Percentiles rank a stretch among this genome's conserved stretches.
Conservation (phyloP, 2,329 filamentous ascomycete genomes). For the Thelonectria rubi region DNA sequence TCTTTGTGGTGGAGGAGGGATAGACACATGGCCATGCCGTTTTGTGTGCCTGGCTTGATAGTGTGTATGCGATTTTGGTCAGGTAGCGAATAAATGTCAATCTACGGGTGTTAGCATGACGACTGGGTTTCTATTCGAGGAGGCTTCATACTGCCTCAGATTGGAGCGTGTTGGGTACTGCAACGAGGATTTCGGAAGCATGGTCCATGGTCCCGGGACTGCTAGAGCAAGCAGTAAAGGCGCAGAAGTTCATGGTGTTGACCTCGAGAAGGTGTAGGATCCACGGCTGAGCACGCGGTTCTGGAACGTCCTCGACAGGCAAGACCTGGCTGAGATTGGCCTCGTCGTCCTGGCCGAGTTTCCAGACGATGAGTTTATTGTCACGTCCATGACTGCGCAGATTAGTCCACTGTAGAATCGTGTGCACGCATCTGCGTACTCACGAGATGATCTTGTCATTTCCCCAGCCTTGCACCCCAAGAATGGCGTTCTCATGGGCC, state of each 20-base stretch:
- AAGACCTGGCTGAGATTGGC: slow-evolving; percentile 70
- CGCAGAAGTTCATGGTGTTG: slow-evolving; percentile 95
- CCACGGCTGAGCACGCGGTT: slow-evolving; percentile 74
- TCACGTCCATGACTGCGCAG: slow-evolving; percentile 83
- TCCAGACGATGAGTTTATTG: slow-evolving; percentile 87
- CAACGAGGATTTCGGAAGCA: slow-evolving; percentile 67
- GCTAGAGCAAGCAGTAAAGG: slow-evolving; percentile 72
- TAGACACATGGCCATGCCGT: slow-evolving; percentile 91
- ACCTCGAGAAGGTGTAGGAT: slow-evolving; percentile 84
- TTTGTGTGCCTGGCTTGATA: slow-evolving; percentile 58
- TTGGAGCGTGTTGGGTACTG: slow-evolving; percentile 80
- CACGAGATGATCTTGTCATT: slow-evolving; percentile 84
- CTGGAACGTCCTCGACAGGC: slow-evolving; percentile 70
- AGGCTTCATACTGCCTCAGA: slow-evolving; percentile 69
- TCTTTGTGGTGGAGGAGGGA: slow-evolving; percentile 62
- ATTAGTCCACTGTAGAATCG: not conserved
- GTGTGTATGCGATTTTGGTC: slow-evolving; percentile 74
- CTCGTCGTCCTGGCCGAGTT: slow-evolving; percentile 70
- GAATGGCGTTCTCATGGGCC: slow-evolving; percentile 79
- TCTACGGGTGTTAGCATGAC: slow-evolving; percentile 48
- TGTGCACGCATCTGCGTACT: slow-evolving; percentile 41
- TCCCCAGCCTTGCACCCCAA: slow-evolving; percentile 78
- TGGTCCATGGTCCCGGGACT: slow-evolving; percentile 36
- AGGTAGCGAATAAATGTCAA: slow-evolving; percentile 87
- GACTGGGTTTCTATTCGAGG: not conserved